Evolutionary conservation across 495 filamentous ascomycete genomes (phyloP).

Genomic region (Aspergillus incahuasiensis): DNA sequence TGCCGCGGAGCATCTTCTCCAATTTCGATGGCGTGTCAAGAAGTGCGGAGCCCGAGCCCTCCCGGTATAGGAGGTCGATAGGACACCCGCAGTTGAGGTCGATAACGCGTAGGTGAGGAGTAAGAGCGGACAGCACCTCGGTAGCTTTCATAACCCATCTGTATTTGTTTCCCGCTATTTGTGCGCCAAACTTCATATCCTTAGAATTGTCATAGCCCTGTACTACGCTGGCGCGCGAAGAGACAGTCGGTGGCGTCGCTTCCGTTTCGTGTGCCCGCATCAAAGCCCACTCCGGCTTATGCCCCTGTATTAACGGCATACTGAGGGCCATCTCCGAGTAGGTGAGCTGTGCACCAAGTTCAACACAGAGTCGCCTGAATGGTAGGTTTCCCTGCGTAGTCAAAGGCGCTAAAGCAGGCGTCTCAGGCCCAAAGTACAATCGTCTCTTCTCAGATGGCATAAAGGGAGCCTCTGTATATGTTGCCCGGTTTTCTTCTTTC

Average conservation of each 20-base stretch:
- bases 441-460: slow-evolving; percentile 87
- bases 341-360: slow-evolving; percentile 84
- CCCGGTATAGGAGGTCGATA: slow-evolving; percentile 83
- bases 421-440: slow-evolving; percentile 89
- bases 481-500: slow-evolving; percentile 66
- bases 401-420: slow-evolving; percentile 80
- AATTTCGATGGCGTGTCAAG: slow-evolving; percentile 78
- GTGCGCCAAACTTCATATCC: slow-evolving; percentile 83
- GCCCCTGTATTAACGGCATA: slow-evolving; percentile 82
- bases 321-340: slow-evolving; percentile 99
- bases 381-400: slow-evolving; percentile 97
- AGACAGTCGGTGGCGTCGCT: slow-evolving; percentile 55
- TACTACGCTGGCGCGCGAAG: slow-evolving; percentile 46
- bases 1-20: slow-evolving; percentile 87
- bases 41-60: slow-evolving; percentile 90
- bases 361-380: slow-evolving; percentile 87
- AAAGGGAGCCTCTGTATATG: slow-evolving; percentile 77
- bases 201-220: slow-evolving; percentile 73
- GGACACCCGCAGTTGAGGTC: slow-evolving; percentile 97
- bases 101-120: slow-evolving; percentile 79
- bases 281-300: slow-evolving; percentile 89
- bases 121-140: slow-evolving; percentile 68
- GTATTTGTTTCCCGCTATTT: slow-evolving; percentile 85
- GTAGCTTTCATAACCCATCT: slow-evolving; percentile 83
- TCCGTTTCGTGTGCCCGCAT: slow-evolving; percentile 87